Evolutionary conservation across 305 asterid genomes (phyloP), one percentile per base, ranked within the genome.

Genomic region (Fraxinus latifolia): DNA sequence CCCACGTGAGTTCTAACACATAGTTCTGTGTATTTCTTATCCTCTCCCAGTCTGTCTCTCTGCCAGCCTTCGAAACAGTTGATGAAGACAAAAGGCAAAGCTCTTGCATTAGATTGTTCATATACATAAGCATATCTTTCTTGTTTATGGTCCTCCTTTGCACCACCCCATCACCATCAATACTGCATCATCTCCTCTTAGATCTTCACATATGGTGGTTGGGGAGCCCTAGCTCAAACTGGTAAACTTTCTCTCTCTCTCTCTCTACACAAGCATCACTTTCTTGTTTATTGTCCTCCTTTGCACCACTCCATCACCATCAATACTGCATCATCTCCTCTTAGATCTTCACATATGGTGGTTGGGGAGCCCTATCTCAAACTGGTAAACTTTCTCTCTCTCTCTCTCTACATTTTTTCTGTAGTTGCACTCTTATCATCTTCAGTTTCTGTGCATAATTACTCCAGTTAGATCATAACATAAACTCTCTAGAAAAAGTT

Each of bases 401-500:
- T 42, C 29, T 58, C 29, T 12, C 32, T 73, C 32, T 19, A 17
- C 42, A 74, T 12, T 31, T 23, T 8, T 32, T 4, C 42, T 74
- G 77, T 53, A 27, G 79, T 36, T 47, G 77, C 77, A 8, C 39
- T 77, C 77, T 50, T 19, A 50, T 80, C 79, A 86, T 72, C 65
- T 76, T 32, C 68, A 79, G 7, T 29, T 76, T 62, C 80, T 23
- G 71, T 62, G 34, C 53, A 32, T 37, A 31, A 53, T 19, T 32
- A 37, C 70, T 50, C 77, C 32, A 67, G 79, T 78, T 80, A 80
- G 83, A 65, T 77, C 78, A 23, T 82, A 19, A 77, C 83, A 80
- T 53, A 83, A 62, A 85, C 85, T 58, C 85, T 58, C 87, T 76
- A 73, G 77, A 76, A 65, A 76, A 82, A 81, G 77, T 39, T 77